Conservation (phyloP, 2,329 filamentous ascomycete species). For the Sporothrix luriei region DNA sequence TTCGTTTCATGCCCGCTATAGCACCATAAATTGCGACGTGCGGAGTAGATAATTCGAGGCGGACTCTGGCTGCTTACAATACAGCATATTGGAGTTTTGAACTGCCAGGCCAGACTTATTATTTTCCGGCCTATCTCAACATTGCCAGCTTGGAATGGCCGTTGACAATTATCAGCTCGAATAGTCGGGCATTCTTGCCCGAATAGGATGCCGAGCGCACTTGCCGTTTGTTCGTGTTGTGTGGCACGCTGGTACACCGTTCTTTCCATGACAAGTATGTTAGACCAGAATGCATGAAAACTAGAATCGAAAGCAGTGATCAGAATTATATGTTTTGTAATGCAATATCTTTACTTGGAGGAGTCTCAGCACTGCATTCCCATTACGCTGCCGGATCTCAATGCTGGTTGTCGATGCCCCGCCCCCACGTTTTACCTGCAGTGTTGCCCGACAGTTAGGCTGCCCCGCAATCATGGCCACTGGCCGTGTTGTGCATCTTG, state of each 20-base stretch:
- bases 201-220: neutral
- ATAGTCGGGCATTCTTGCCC: slow-evolving; percentile 19
- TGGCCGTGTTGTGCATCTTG: neutral
- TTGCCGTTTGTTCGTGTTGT: slow-evolving; percentile 1
- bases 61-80: too few relatives aligned
- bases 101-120: too few relatives aligned
- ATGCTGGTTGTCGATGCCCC: neutral
- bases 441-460: neutral
- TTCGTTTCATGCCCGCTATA: too few relatives aligned
- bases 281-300: neutral
- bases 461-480: slow-evolving; percentile 12
- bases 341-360: neutral
- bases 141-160: neutral
- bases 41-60: too few relatives aligned
- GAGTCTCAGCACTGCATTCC: neutral
- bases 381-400: neutral
- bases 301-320: neutral
- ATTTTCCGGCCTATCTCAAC: too few relatives aligned
- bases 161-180: neutral
- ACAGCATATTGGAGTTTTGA: too few relatives aligned
- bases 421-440: slow-evolving; percentile 23
- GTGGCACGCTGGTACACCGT: neutral
- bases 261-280: neutral
- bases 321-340: too few relatives aligned
- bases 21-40: too few relatives aligned